Evolutionary conservation across 2,329 filamentous ascomycete species (phyloP).

Genomic region (Talaromyces sp.): DNA sequence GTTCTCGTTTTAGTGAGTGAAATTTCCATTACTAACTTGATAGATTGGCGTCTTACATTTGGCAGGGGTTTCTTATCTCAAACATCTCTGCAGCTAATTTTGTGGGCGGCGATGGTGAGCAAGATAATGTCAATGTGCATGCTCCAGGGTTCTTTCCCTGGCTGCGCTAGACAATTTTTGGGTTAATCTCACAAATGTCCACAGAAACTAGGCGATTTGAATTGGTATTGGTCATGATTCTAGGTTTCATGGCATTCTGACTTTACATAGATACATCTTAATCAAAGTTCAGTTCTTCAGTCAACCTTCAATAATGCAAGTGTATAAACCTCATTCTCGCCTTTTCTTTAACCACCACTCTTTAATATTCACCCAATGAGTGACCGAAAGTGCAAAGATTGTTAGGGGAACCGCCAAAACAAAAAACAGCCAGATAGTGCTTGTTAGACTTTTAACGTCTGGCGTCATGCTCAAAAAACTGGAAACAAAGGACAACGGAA

Average conservation of each 20-base stretch:
- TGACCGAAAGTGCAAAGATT: too few species aligned
- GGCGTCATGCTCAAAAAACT: conserved; percentile 8
- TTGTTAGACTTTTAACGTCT: neutral
- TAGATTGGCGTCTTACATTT: neutral
- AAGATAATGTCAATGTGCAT: neutral
- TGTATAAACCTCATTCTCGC: too few species aligned
- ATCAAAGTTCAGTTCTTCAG: too few species aligned
- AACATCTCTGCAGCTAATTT: neutral
- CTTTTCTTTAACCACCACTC: too few species aligned
- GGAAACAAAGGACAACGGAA: conserved; percentile 3
- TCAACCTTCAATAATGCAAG: too few species aligned
- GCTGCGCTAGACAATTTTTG: neutral
- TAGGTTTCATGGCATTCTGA: neutral
- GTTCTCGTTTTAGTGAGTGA: neutral
- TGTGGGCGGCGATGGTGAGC: neutral
- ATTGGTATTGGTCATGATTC: neutral
- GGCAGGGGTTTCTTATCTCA: neutral
- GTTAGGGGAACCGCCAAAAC: too few species aligned
- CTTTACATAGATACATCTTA: too few species aligned
- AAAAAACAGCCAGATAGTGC: too few species aligned
- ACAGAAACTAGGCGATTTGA: neutral
- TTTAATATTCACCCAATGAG: too few species aligned
- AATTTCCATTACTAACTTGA: neutral
- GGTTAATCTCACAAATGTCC: fast-evolving
- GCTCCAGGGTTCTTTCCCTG: neutral